These are phyloP conservation scores for Podospora anserina DNA, from an alignment of 495 filamentous ascomycete species.

Conservation along the genomic window DNA sequence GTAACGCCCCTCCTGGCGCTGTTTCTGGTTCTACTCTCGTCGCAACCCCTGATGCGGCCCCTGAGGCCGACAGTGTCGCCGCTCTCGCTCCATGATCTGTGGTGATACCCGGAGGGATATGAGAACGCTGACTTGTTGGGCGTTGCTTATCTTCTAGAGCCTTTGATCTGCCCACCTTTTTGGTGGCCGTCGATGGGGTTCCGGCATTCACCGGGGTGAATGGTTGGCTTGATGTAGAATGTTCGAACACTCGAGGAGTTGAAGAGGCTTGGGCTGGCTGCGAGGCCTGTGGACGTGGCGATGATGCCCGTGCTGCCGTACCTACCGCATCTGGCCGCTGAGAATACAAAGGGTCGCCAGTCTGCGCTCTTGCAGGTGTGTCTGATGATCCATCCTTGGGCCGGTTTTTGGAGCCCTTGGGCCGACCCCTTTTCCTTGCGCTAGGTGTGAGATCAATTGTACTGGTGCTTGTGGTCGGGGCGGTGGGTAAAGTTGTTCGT, in stretches of 20 bases:
- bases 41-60: too few relatives aligned
- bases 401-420: conserved; percentile 50
- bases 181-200: background rate
- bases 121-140: background rate
- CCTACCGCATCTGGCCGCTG: conserved; percentile 1
- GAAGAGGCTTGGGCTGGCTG: background rate
- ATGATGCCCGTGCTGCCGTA: background rate
- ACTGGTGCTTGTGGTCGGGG: background rate
- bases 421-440: conserved; percentile 36
- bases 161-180: background rate
- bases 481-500: conserved; percentile 22
- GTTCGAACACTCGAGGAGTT: background rate
- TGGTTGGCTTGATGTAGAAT: background rate
- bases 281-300: background rate
- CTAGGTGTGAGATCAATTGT: conserved; percentile 23
- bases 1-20: background rate
- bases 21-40: background rate
- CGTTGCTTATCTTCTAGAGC: background rate
- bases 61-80: background rate
- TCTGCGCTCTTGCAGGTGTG: conserved; percentile 10
- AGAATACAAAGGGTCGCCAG: conserved; percentile 7
- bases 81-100: background rate
- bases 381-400: conserved; percentile 34
- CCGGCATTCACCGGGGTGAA: conserved; percentile 4
- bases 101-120: background rate